phyloP scores from a whole-genome alignment of 2,329 filamentous ascomycete genomes.

The Dactylellina parvicollis region DNA sequence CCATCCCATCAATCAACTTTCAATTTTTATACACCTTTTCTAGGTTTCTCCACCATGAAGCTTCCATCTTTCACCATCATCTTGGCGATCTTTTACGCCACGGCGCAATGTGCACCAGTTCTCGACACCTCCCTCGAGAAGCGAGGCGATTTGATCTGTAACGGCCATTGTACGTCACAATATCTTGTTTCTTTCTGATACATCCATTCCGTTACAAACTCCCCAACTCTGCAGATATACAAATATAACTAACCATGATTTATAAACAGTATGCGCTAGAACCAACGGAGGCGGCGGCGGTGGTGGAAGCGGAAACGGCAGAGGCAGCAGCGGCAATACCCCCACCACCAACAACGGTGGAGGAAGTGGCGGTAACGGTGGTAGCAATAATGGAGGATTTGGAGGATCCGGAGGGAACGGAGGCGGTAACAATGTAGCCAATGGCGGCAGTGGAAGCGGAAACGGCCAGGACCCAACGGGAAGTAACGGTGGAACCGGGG shows the following conservation, averaged over 20 bases:
- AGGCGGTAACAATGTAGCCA: not conserved
- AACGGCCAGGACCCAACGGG: not conserved
- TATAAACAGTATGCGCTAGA: constrained; percentile 17
- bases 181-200: not conserved
- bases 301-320: not conserved
- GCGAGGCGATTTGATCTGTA: constrained; percentile 7
- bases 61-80: constrained; percentile 6
- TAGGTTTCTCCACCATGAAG: constrained; percentile 10
- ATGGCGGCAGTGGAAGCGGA: not conserved
- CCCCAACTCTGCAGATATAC: no score
- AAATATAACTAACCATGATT: not conserved
- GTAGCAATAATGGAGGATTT: not conserved
- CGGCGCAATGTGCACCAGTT: constrained; percentile 31
- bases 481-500: constrained; percentile 3
- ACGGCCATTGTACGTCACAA: constrained; percentile 13
- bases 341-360: not conserved
- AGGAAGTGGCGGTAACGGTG: not conserved
- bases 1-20: no score
- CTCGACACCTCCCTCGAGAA: not conserved
- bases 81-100: constrained; percentile 11
- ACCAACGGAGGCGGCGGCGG: not conserved
- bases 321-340: not conserved
- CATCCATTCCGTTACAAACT: not conserved
- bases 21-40: no score
- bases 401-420: constrained; percentile 1